A percentile compares a stretch with the other conserved stretches of the same genome.
Evolutionary conservation across 2,329 filamentous ascomycete species (phyloP).

Genomic region (Paramyrothecium roridum): DNA sequence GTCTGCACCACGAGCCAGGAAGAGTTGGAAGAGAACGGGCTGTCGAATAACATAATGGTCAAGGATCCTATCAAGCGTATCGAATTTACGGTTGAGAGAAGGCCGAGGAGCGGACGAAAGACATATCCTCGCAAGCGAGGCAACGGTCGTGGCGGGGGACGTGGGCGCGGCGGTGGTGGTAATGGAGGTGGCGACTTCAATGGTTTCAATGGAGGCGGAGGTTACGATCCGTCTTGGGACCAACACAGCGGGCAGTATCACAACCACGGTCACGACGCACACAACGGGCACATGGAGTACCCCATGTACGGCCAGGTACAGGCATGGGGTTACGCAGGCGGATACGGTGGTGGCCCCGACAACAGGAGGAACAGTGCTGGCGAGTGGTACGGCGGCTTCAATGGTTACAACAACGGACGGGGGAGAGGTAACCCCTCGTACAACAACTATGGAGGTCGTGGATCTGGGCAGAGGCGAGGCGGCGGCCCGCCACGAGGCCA

Average conservation of each 20-base stretch:
- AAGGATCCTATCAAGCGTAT: conserved; percentile 65
- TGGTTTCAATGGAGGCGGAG: neutral
- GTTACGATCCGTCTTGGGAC: neutral
- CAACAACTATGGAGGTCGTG: neutral
- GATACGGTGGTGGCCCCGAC: neutral
- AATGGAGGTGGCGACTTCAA: neutral
- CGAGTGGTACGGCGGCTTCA: neutral
- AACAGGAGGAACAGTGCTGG: neutral
- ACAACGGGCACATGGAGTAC: neutral
- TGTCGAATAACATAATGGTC: conserved; percentile 61
- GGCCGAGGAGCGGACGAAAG: conserved; percentile 28
- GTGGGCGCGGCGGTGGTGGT: conserved; percentile 1
- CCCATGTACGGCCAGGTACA: neutral
- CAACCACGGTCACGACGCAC: neutral
- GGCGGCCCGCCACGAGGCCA: neutral
- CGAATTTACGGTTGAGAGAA: conserved; percentile 56
- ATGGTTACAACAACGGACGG: neutral
- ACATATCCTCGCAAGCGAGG: conserved; percentile 20
- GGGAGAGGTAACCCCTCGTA: neutral
- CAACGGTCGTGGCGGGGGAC: conserved; percentile 12
- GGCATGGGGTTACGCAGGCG: neutral
- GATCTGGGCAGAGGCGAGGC: neutral
- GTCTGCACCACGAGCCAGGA: conserved; percentile 61
- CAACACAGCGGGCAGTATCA: neutral
- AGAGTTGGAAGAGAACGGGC: conserved; percentile 52